Percentiles rank a stretch among this genome's conserved stretches.
These are phyloP conservation scores for Penicillium rolfsii DNA, from an alignment of 2,329 filamentous ascomycete genomes.

Conservation along the genomic window DNA sequence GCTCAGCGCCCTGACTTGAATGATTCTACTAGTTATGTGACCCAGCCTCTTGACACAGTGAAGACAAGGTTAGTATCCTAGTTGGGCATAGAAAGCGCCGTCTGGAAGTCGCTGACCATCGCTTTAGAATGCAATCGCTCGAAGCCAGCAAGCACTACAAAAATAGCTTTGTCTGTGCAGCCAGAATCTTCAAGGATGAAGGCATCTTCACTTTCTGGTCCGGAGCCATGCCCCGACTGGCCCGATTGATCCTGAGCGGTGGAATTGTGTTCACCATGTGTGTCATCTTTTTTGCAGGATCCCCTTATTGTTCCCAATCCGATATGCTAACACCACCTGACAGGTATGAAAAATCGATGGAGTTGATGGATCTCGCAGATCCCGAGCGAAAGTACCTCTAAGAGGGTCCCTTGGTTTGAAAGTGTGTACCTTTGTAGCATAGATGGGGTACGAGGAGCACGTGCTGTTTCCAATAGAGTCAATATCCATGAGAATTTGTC, in stretches of 20 bases:
- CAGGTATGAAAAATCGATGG: slow-evolving; percentile 92
- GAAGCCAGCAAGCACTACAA: slow-evolving; percentile 80
- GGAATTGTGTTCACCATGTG: slow-evolving; percentile 97
- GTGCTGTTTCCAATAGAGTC: slow-evolving; percentile 10
- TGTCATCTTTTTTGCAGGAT: slow-evolving; percentile 41
- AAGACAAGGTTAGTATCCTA: slow-evolving; percentile 68
- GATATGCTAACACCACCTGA: slow-evolving; percentile 18
- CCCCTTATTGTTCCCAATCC: not conserved
- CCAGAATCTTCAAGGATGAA: slow-evolving; percentile 83
- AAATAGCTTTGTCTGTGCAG: slow-evolving; percentile 83
- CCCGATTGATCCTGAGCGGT: slow-evolving; percentile 82
- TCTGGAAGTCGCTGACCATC: not conserved
- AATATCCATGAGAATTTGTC: slow-evolving; percentile 8
- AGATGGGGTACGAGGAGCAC: not conserved
- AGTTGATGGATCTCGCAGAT: slow-evolving; percentile 77
- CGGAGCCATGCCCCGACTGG: slow-evolving; percentile 83
- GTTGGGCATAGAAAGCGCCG: too few species aligned
- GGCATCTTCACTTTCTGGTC: slow-evolving; percentile 92
- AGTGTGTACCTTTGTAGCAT: not conserved
- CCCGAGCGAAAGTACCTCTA: slow-evolving; percentile 83
- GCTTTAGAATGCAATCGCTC: slow-evolving; percentile 84
- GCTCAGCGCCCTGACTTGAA: not conserved
- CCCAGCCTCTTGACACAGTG: slow-evolving; percentile 82
- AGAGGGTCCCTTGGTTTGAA: slow-evolving; percentile 12
- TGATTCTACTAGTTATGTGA: slow-evolving; percentile 48